A percentile compares a stretch with the other conserved stretches of the same genome.
Conservation (phyloP, 306 rosid genomes). For the Fragaria vesca region DNA sequence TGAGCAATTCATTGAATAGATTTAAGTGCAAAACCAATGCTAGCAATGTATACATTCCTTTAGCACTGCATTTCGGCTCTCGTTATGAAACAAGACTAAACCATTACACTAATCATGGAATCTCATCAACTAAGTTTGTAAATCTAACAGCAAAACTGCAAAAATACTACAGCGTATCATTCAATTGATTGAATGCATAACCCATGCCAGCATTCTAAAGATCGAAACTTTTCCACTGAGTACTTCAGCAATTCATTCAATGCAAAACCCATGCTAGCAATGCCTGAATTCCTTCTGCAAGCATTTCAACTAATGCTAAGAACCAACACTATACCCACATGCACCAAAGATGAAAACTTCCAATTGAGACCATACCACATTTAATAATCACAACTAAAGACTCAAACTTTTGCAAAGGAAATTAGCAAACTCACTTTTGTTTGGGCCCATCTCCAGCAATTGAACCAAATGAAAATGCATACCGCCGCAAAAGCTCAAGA, state of each 20-base stretch:
- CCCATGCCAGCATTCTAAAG: neutral
- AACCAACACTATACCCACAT: neutral
- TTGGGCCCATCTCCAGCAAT: conserved; percentile 13
- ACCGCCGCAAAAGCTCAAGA: conserved; percentile 53
- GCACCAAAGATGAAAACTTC: neutral
- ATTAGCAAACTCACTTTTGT: conserved; percentile 34
- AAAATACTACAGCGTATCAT: conserved; percentile 1
- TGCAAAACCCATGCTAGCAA: neutral
- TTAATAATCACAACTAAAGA: neutral
- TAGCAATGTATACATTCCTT: neutral
- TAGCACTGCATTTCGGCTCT: neutral
- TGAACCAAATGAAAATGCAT: conserved; percentile 48
- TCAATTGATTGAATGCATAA: neutral
- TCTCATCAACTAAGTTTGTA: neutral
- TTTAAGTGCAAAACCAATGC: neutral
- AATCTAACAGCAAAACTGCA: neutral
- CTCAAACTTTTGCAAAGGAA: neutral
- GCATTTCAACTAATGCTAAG: neutral
- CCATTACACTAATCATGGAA: neutral
- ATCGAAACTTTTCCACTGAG: neutral
- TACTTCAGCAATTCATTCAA: conserved; percentile 10
- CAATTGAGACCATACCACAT: neutral
- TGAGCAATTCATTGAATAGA: conserved; percentile 20
- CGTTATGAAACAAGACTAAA: neutral
- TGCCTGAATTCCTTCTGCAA: neutral